Evolutionary conservation across 208 protist genomes (phyloP).

Genomic region (Trypanosoma brucei): DNA sequence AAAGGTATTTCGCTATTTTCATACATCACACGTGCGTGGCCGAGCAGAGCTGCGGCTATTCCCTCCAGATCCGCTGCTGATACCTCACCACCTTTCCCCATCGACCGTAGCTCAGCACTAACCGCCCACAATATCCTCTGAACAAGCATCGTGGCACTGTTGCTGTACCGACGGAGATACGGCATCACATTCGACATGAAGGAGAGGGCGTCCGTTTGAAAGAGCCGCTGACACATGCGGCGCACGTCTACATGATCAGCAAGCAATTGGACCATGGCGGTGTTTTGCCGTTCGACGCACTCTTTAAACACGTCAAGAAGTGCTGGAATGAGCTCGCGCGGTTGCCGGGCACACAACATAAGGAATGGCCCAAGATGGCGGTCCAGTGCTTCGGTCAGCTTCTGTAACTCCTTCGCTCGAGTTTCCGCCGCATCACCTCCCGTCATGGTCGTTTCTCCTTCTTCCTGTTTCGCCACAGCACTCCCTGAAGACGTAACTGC

Average conservation of each 20-base stretch:
- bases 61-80: conserved; percentile 25
- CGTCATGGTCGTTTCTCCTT: conserved; percentile 5
- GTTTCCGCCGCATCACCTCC: conserved; percentile 12
- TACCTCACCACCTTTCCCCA: conserved; percentile 21
- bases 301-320: conserved; percentile 64
- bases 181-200: conserved; percentile 60
- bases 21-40: conserved; percentile 61
- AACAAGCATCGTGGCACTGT: conserved; percentile 45
- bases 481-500: too few relatives aligned
- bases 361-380: conserved; percentile 64
- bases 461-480: conserved; percentile 11
- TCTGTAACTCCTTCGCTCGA: conserved; percentile 17
- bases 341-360: conserved; percentile 71
- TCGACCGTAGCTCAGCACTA: conserved; percentile 33
- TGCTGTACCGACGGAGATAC: conserved; percentile 52
- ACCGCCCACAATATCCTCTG: conserved; percentile 65
- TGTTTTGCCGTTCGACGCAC: conserved; percentile 53
- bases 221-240: conserved; percentile 52
- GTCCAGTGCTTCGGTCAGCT: conserved; percentile 33
- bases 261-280: conserved; percentile 46
- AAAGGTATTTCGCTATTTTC: conserved; percentile 46
- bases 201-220: conserved; percentile 35
- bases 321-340: conserved; percentile 53
- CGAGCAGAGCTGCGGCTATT: conserved; percentile 32
- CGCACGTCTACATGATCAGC: conserved; percentile 51